phyloP scores from a whole-genome alignment of 129 eudicot species.

The Artemisia annua region DNA sequence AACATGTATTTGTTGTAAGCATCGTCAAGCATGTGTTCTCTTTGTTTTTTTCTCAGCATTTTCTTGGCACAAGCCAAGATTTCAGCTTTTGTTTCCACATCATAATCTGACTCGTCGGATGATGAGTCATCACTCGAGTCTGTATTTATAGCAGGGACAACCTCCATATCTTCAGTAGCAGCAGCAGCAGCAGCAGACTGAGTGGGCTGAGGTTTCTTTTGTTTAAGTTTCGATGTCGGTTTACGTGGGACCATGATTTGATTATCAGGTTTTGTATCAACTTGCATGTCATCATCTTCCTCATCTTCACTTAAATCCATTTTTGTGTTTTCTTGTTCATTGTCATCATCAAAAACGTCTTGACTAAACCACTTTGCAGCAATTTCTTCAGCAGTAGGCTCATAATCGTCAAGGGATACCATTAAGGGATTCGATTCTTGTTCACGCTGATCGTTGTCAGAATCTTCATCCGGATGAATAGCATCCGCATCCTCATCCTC shows the following conservation, averaged over 20 bases:
- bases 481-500: conserved; percentile 40
- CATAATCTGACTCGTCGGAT: conserved; percentile 70
- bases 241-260: conserved; percentile 35
- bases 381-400: conserved; percentile 69
- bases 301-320: conserved; percentile 45
- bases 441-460: conserved; percentile 55
- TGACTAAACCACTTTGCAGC: conserved; percentile 74
- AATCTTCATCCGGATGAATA: conserved; percentile 64
- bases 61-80: conserved; percentile 79
- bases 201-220: conserved; percentile 27
- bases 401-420: conserved; percentile 55
- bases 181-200: conserved; percentile 27
- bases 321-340: conserved; percentile 35
- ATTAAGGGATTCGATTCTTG: conserved; percentile 79
- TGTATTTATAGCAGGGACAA: conserved; percentile 72
- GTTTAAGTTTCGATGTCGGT: conserved; percentile 28
- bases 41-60: conserved; percentile 71
- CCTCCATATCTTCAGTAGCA: conserved; percentile 59
- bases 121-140: conserved; percentile 82
- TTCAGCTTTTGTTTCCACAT: conserved; percentile 71
- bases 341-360: conserved; percentile 61
- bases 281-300: conserved; percentile 57
- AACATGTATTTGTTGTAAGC: conserved; percentile 86
- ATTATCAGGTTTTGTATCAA: conserved; percentile 32
- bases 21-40: conserved; percentile 81